These are phyloP conservation scores for Darksidea phi DNA, from an alignment of 495 filamentous ascomycete genomes.

Conservation along the genomic window DNA sequence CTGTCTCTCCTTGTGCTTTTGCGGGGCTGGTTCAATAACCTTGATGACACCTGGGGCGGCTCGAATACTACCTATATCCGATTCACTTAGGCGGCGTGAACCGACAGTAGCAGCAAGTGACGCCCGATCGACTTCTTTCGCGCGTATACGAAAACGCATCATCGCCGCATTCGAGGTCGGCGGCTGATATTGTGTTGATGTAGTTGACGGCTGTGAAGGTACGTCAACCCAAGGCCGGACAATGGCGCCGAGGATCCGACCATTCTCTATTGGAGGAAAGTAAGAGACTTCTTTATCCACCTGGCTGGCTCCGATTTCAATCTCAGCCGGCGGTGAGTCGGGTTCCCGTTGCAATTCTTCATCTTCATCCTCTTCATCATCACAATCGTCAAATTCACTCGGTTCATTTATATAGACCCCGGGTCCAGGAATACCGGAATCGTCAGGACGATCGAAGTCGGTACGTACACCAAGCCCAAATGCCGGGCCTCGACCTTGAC, in stretches of 20 bases:
- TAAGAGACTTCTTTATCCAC: conserved; percentile 24
- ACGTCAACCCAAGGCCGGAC: conserved; percentile 36
- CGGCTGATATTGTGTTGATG: conserved; percentile 34
- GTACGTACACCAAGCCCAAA: conserved; percentile 25
- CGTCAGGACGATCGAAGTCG: conserved; percentile 26
- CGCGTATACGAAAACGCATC: conserved; percentile 36
- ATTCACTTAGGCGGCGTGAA: conserved; percentile 39
- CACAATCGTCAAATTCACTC: conserved; percentile 39
- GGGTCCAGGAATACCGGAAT: conserved; percentile 38
- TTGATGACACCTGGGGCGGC: conserved; percentile 31
- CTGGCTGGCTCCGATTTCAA: conserved; percentile 20
- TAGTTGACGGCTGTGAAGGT: conserved; percentile 3
- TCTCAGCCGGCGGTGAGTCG: conserved; percentile 35
- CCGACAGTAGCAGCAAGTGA: conserved; percentile 41
- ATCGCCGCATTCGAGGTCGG: conserved; percentile 41
- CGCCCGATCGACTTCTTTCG: conserved; percentile 38
- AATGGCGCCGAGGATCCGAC: background rate
- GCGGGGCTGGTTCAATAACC: conserved; percentile 15
- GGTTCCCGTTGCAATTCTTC: conserved; percentile 2
- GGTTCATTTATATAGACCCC: conserved; percentile 37
- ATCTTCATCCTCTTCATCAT: conserved; percentile 32
- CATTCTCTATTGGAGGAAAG: conserved; percentile 10
- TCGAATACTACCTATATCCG: conserved; percentile 37
- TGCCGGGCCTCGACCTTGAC: conserved; percentile 10
- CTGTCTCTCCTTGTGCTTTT: conserved; percentile 33